Percentiles rank a stretch among this genome's conserved stretches.
These are phyloP conservation scores for Wickerhamomyces subpelliculosus DNA, from an alignment of 805 yeast genomes.

Conservation along the genomic window DNA sequence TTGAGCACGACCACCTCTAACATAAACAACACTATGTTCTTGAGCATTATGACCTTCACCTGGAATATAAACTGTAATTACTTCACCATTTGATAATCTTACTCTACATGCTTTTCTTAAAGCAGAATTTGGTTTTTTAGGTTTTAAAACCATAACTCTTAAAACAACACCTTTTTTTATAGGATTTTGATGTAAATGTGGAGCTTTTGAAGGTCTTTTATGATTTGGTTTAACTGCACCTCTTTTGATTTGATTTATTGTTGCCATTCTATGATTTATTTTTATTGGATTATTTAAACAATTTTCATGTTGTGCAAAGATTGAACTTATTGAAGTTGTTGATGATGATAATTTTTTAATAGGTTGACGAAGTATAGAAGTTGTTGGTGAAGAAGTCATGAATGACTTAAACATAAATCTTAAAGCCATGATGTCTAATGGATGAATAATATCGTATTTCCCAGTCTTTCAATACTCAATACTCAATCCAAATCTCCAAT, in stretches of 20 bases:
- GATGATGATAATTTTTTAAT: constrained; percentile 1
- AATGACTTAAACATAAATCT: constrained; percentile 20
- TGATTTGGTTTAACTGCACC: constrained; percentile 53
- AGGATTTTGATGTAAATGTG: constrained; percentile 79
- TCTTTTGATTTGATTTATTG: constrained; percentile 69
- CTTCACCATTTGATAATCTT: constrained; percentile 81
- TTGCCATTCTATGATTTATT: constrained; percentile 36
- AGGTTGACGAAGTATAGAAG: constrained; percentile 10
- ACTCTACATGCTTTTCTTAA: constrained; percentile 96
- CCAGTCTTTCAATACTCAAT: too few species aligned
- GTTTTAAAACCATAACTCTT: constrained; percentile 90
- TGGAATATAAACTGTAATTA: constrained; percentile 88
- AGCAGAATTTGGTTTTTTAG: constrained; percentile 98
- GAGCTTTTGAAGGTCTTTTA: constrained; percentile 51
- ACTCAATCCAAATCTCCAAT: too few species aligned
- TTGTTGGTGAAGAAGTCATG: constrained; percentile 8
- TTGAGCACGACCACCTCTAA: constrained; percentile 97
- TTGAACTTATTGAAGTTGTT: constrained; percentile 4
- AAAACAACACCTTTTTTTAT: constrained; percentile 89
- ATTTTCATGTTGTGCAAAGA: constrained; percentile 3
- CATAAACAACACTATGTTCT: constrained; percentile 93
- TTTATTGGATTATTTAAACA: constrained; percentile 7
- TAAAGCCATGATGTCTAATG: constrained; percentile 4
- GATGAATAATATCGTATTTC: not conserved
- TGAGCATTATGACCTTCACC: constrained; percentile 99